phyloP scores from a whole-genome alignment of 208 protist species.

The Leishmania guyanensis region DNA sequence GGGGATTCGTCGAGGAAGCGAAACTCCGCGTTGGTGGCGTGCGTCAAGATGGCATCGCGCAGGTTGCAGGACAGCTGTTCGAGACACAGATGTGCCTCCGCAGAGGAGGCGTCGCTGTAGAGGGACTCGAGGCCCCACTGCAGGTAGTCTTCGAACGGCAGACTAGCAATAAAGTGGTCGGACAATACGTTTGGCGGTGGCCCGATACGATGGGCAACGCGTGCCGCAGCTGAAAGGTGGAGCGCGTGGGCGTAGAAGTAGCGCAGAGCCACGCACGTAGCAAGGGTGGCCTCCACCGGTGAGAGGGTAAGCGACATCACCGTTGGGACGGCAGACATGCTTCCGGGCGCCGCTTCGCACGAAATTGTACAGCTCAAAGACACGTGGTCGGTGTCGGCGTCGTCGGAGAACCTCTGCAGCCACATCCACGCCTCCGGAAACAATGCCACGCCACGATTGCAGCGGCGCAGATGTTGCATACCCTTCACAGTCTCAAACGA shows the following conservation, averaged over 20 bases:
- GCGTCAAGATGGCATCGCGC: slow-evolving; percentile 60
- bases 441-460: slow-evolving; percentile 53
- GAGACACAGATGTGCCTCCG: slow-evolving; percentile 55
- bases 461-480: slow-evolving; percentile 43
- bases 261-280: slow-evolving; percentile 57
- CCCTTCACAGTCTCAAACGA: background rate
- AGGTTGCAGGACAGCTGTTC: slow-evolving; percentile 77
- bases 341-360: background rate
- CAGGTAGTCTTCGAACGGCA: slow-evolving; percentile 57
- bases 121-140: slow-evolving; percentile 57
- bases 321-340: background rate
- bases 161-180: slow-evolving; percentile 51
- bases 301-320: slow-evolving; percentile 62
- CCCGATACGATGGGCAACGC: slow-evolving; percentile 18
- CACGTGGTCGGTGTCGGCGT: slow-evolving; percentile 33
- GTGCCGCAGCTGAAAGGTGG: slow-evolving; percentile 15
- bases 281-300: slow-evolving; percentile 71
- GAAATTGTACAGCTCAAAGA: slow-evolving; percentile 47
- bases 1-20: slow-evolving; percentile 51
- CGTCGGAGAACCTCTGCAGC: slow-evolving; percentile 56
- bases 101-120: slow-evolving; percentile 33
- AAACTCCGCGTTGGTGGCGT: slow-evolving; percentile 62
- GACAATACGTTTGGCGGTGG: slow-evolving; percentile 25
- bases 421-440: slow-evolving; percentile 68
- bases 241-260: slow-evolving; percentile 65